Evolutionary conservation across 179 eudicot species (phyloP).

Genomic region (Patellifolia procumbens): DNA sequence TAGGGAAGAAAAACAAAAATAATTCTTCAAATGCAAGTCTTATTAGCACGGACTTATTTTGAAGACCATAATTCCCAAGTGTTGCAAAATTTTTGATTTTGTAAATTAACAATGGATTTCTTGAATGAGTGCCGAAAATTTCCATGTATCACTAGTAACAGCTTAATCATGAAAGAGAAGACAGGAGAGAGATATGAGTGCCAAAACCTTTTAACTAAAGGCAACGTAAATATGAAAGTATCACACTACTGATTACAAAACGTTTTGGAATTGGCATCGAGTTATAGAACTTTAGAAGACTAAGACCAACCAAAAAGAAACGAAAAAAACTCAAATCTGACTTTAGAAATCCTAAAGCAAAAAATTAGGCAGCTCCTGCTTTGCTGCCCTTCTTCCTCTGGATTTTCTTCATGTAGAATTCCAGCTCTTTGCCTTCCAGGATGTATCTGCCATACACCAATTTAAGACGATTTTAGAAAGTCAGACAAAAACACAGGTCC

Average conservation of each 20-base stretch:
- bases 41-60: too few relatives aligned
- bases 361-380: slow-evolving; percentile 51
- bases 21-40: too few relatives aligned
- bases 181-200: not conserved
- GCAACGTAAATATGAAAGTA: slow-evolving; percentile 11
- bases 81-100: too few relatives aligned
- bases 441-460: slow-evolving; percentile 45
- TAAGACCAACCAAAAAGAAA: slow-evolving; percentile 8
- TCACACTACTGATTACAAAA: slow-evolving; percentile 24
- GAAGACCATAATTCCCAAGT: too few relatives aligned
- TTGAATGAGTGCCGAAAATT: too few relatives aligned
- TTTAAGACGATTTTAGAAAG: not conserved
- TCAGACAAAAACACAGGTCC: not conserved
- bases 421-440: slow-evolving; percentile 75
- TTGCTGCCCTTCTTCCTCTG: slow-evolving; percentile 84
- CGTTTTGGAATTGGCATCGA: not conserved
- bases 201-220: not conserved
- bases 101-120: too few relatives aligned
- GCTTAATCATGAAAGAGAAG: not conserved
- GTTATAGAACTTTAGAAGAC: slow-evolving; percentile 16
- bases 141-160: not conserved
- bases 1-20: too few relatives aligned
- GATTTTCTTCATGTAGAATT: slow-evolving; percentile 77
- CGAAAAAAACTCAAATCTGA: not conserved
- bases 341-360: slow-evolving; percentile 15